Evolutionary conservation across 805 yeast genomes (phyloP), one percentile per base, ranked within the genome.

Genomic region (Myxozyma kluyveri): DNA sequence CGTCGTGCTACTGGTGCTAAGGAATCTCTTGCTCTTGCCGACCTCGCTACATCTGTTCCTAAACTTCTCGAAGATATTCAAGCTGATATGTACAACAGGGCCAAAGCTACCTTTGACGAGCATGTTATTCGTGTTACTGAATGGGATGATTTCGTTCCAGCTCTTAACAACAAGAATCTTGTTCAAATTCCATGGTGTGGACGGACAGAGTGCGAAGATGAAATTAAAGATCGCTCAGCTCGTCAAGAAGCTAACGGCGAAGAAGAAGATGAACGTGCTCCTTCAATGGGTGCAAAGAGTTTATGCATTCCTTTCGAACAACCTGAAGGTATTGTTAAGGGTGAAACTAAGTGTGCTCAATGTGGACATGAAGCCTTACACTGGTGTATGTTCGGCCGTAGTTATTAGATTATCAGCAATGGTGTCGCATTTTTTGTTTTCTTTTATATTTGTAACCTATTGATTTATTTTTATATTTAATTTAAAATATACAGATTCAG

Each of bases 231-330:
- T 43, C 76, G 88, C 41, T 81, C 87, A 17, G 88, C 95, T 39
- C 77, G 81, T 39, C 83, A 78, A 71, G 81, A 83, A 67, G 86
- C 84, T 67, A 83, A 82, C 63, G 86, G 88, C 61, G 82, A 74
- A 26, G 88, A 82, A 62, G 96, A 86, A 69, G 99, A 93, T 68
- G 98, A 93, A 67, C 86, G 87, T 71, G 88, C 99, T 22, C 99
- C 99, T 68, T 83, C 95, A 47, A 93, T 93, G 99, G 99, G 99
- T 68, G 99, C 99, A 61, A 93, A 93, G 77, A 86, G 96, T 19
- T 78, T 93, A 72, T 93, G 99, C 80, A 90, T 90, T 70, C 99
- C 99, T 61, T 83, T 83, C 67, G 86, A 87, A 36, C 98, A 91
- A 76, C 59, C 58, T 18, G 80, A 74, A 65, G 65, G 64, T 12